Conservation (phyloP, 2,329 filamentous ascomycete genomes). For the Tolypocladium pustulatum region DNA sequence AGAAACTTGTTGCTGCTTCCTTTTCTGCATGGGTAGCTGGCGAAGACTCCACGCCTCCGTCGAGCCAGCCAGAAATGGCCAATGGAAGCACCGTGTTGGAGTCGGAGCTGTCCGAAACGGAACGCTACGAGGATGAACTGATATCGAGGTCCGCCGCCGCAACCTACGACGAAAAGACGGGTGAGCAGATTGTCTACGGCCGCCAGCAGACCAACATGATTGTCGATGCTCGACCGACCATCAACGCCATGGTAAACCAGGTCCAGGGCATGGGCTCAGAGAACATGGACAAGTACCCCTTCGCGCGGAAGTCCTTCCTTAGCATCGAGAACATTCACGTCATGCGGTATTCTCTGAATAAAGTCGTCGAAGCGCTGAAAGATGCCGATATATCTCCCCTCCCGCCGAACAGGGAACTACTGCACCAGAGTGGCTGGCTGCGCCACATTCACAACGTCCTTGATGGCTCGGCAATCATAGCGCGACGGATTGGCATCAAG, state of each 20-base stretch:
- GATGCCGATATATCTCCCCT: conserved; percentile 82
- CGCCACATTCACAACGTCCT: conserved; percentile 79
- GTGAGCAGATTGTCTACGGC: conserved; percentile 65
- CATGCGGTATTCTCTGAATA: conserved; percentile 85
- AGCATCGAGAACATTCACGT: conserved; percentile 98
- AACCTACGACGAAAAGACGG: conserved; percentile 47
- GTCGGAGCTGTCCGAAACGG: conserved; percentile 47
- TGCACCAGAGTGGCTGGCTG: conserved; percentile 81
- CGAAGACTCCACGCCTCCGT: conserved; percentile 21
- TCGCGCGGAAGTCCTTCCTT: conserved; percentile 81
- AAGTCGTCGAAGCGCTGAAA: conserved; percentile 80
- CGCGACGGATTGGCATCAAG: conserved; percentile 77
- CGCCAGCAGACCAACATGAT: conserved; percentile 92
- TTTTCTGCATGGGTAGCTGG: conserved; percentile 44
- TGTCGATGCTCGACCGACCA: conserved; percentile 84
- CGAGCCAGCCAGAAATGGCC: conserved; percentile 41
- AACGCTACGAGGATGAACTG: conserved; percentile 59
- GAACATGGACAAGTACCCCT: conserved; percentile 95
- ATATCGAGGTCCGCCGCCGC: conserved; percentile 28
- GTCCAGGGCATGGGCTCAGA: conserved; percentile 88
- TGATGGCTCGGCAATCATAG: conserved; percentile 75
- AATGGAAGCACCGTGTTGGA: conserved; percentile 23
- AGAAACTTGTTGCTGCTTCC: conserved; percentile 84
- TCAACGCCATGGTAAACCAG: conserved; percentile 93
- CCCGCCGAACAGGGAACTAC: conserved; percentile 68